Base-by-base conservation (phyloP, 2,329 filamentous ascomycete species). In the Aspergillus eucalypticola region DNA sequence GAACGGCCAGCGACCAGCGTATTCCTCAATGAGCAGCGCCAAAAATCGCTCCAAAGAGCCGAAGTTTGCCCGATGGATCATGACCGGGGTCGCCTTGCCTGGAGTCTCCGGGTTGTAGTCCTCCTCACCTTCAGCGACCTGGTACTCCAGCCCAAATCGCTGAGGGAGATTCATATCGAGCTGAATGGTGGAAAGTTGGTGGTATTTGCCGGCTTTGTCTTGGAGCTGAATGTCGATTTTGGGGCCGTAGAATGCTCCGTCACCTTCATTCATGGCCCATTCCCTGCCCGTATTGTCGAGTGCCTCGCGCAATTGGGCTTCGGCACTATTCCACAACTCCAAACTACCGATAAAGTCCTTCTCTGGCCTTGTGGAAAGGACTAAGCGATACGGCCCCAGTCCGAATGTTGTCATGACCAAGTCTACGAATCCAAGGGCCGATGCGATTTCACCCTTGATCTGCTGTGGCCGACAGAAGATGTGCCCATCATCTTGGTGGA, bases 401-500 rank as follows among this genome's bases (percentile, higher is more conserved):
- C 83, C 82, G 62, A 95, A 86, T 0, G 88, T 88, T 21, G 81
- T 79, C 74, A 94, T 93, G 0, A 90, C 86, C 69, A 87, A 84
- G 55, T 86, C 83, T 53, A 94, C 87, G 73, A 95, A 94, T 38
- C 88, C 86, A 49, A 95, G 76, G 2, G 90, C 91, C 62, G 84
- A 84, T 56, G 83, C 82, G 59, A 95, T 94, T 76, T 95, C 91
- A 3, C 84, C 79, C 65, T 87, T 81, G 60, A 94, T 90, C 75
- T 95, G 91, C 50, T 83, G 82, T 5, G 89, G 90, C 1, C 90
- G 86, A 74, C 92, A 96, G 75, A 96, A 96, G 63, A 96, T 95
- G 75, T 96, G 92, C 5, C 90, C 90, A 72, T 96, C 92, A 73
- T 96, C 92, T 73, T 96, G 92, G 75, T 95, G 91, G 75, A 96